Conservation (phyloP, 805 yeast genomes). For the Kodamaea nitidulidarum region DNA sequence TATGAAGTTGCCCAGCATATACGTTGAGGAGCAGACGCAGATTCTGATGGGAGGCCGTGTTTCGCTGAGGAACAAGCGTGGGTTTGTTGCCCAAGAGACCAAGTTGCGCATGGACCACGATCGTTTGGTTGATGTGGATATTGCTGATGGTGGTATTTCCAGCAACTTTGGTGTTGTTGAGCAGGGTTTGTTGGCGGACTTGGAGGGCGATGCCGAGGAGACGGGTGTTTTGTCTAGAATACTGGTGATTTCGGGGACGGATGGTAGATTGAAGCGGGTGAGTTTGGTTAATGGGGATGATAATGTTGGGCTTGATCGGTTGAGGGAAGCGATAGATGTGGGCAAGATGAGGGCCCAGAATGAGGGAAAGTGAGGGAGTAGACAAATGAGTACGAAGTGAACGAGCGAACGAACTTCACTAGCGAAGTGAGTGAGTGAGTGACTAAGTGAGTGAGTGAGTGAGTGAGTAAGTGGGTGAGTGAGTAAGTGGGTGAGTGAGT, state of each 20-base stretch:
- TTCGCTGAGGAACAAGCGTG: constrained; percentile 7
- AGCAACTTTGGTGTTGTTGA: constrained; percentile 58
- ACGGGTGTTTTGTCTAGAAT: constrained; percentile 51
- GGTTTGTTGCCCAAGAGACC: constrained; percentile 9
- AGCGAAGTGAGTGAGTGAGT: too few relatives aligned
- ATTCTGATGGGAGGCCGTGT: constrained; percentile 9
- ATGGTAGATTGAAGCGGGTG: constrained; percentile 12
- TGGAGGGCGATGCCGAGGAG: constrained; percentile 86
- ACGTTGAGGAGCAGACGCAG: constrained; percentile 38
- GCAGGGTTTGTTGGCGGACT: constrained; percentile 53
- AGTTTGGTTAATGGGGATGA: constrained; percentile 35
- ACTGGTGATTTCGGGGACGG: constrained; percentile 34
- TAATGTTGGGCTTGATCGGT: constrained; percentile 43
- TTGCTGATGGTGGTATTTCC: constrained; percentile 33
- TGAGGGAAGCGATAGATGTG: constrained; percentile 45
- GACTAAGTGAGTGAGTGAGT: too few relatives aligned
- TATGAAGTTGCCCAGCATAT: constrained; percentile 63
- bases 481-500: too few relatives aligned
- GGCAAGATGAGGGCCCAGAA: constrained; percentile 43
- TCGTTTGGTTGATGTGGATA: constrained; percentile 19
- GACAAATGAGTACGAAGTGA: too few relatives aligned
- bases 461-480: too few relatives aligned
- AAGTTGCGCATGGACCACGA: constrained; percentile 53
- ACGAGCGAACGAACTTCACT: too few relatives aligned
- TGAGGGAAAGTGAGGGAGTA: too few relatives aligned